Evolutionary conservation across 805 yeast genomes (phyloP), one percentile per base, ranked within the genome.

Genomic region (Zygotorulaspora chibaensis): DNA sequence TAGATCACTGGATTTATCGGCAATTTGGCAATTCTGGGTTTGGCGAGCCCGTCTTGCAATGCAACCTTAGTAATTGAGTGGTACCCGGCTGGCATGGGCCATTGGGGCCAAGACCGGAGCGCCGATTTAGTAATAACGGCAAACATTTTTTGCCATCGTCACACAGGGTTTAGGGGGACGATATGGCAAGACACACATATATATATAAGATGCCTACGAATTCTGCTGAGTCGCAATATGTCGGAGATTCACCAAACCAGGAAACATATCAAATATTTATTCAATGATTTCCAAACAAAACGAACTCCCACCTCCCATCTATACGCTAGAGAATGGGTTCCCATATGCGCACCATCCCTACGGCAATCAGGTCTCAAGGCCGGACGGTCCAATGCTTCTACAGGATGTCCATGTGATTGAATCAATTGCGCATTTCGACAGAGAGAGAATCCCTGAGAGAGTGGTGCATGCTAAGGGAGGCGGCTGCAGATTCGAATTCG

Each of bases 381-480:
- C 73, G 9, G 73, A 56, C 37, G 86, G 86, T 18, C 84, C 84
- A 9, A 64, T 79, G 41, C 67, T 80, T 42, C 57, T 80, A 38
- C 83, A 79, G 62, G 86, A 80, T 62, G 69, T 71, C 59, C 78
- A 79, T 64, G 66, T 79, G 46, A 61, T 80, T 36, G 86, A 80
- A 55, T 65, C 73, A 38, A 60, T 80, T 26, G 73, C 83, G 17
- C 83, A 78, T 60, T 80, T 80, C 55, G 82, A 79, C 67, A 73
- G 81, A 53, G 84, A 80, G 63, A 73, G 84, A 48, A 72, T 79
- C 42, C 84, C 85, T 26, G 85, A 80, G 66, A 74, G 85, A 56
- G 83, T 80, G 35, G 85, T 79, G 34, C 85, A 80, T 58, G 84
- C 84, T 43, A 78, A 78, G 61, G 85, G 85, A 43, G 77, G 79